Evolutionary conservation across 495 filamentous ascomycete genomes (phyloP).

Genomic region (Trichoderma virens): DNA sequence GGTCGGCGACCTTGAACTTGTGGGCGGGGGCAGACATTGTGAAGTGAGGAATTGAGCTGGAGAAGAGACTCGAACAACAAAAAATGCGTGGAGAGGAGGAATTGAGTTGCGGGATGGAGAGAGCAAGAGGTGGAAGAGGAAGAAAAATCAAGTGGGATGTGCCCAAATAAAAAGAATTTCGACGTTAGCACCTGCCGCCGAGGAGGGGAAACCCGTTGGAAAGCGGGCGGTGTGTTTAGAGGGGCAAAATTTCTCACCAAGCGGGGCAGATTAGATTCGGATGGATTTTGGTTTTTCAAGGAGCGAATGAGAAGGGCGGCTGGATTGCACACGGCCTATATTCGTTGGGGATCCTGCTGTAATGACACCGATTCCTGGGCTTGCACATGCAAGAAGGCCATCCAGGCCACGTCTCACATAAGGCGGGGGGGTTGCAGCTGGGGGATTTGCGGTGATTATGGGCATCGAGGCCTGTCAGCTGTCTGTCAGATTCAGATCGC

Average conservation of each 20-base stretch:
- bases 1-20: slow-evolving; percentile 97
- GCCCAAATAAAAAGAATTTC: slow-evolving; percentile 8
- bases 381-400: background rate
- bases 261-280: slow-evolving; percentile 7
- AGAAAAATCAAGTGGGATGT: slow-evolving; percentile 13
- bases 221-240: slow-evolving; percentile 7
- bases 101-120: slow-evolving; percentile 13
- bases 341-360: background rate
- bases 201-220: slow-evolving; percentile 2
- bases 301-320: slow-evolving; percentile 7
- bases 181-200: slow-evolving; percentile 13
- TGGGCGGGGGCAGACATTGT: slow-evolving; percentile 71
- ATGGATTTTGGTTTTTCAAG: background rate
- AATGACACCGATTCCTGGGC: background rate
- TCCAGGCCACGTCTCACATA: background rate
- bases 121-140: slow-evolving; percentile 12
- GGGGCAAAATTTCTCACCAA: slow-evolving; percentile 8
- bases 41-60: slow-evolving; percentile 12
- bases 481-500: too few relatives aligned
- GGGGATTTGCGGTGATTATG: too few relatives aligned
- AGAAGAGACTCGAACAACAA: slow-evolving; percentile 11
- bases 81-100: slow-evolving; percentile 2
- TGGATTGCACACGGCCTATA: background rate
- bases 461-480: too few relatives aligned
- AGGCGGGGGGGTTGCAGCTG: background rate